Base-by-base conservation (phyloP, 495 filamentous ascomycete genomes). In the Glutinoglossum americanum region DNA sequence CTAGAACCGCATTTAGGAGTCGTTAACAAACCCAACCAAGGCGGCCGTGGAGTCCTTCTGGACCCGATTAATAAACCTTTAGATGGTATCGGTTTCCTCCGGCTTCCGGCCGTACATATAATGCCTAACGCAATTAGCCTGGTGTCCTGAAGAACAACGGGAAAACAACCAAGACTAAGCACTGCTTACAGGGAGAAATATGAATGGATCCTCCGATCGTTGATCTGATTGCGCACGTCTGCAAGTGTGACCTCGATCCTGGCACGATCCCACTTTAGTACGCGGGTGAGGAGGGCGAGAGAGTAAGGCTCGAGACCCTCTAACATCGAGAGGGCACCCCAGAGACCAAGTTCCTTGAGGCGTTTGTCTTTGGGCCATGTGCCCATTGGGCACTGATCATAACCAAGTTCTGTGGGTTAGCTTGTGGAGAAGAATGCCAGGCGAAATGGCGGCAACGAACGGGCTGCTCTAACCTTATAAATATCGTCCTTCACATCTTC, bases 141-240 rank as follows among this genome's bases (percentile, higher is more conserved):
- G n/a, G n/a, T n/a, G n/a, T n/a, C n/a, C n/a, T n/a, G n/a, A n/a
- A n/a, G n/a, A n/a, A n/a, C n/a, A n/a, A n/a, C n/a, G n/a, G n/a
- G n/a, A n/a, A n/a, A n/a, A n/a, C n/a, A n/a, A n/a, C n/a, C n/a
- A n/a, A n/a, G n/a, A n/a, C n/a, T n/a, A n/a, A n/a, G n/a, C n/a
- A n/a, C 30, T 41, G 48, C 55, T 33, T 17, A 57, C 55, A 41
- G 10, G 7, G 6, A 21, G 28, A 45, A 57, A 26, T 57, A 57
- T 15, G 26, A 19, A 41, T 57, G 55, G 55, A 57, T 57, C 7
- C 17, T 44, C 30, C 33, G 55, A 47, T 57, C 55, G 10, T 15
- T 17, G 19, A 84, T 68, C 49, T 71, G 69, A 45, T 73, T 75
- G 35, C 80, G 68, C 6, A 81, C 77, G 51, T 76, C 59, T 0